phyloP scores from a whole-genome alignment of 495 filamentous ascomycete species.

The Extremus antarcticus region DNA sequence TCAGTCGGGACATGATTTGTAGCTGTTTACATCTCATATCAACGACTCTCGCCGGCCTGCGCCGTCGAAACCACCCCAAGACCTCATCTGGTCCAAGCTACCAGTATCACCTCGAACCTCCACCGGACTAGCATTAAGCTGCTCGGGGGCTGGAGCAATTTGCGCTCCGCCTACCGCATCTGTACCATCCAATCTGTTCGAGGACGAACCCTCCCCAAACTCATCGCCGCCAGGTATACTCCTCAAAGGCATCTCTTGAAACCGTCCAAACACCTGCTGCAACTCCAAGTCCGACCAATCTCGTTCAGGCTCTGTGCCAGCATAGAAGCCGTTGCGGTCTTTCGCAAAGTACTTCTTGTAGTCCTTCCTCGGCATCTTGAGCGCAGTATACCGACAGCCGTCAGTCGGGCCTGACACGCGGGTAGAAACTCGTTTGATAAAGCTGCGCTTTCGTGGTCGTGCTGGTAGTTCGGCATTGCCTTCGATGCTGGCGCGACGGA shows the following conservation, averaged over 20 bases:
- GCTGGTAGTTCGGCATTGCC: slow-evolving; percentile 1
- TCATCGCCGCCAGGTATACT: background rate
- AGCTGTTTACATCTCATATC: too few relatives aligned
- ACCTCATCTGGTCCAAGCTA: background rate
- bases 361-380: slow-evolving; percentile 15
- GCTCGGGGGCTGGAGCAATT: background rate
- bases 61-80: background rate
- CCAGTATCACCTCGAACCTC: background rate
- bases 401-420: background rate
- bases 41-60: background rate
- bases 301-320: slow-evolving; percentile 9
- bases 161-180: background rate
- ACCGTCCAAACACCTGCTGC: slow-evolving; percentile 2
- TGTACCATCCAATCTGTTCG: too few relatives aligned
- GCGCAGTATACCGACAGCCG: slow-evolving; percentile 2
- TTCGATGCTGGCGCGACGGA: background rate
- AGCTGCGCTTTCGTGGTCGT: slow-evolving; percentile 4
- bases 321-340: slow-evolving; percentile 10
- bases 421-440: slow-evolving; percentile 4
- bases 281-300: slow-evolving; percentile 9
- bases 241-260: slow-evolving; percentile 3
- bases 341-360: slow-evolving; percentile 12
- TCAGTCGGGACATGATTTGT: too few relatives aligned
- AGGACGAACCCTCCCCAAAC: background rate
- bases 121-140: background rate